Evolutionary conservation across 257 asterid species (phyloP), one percentile per base, ranked within the genome.

Genomic region (Marsdenia floribunda): DNA sequence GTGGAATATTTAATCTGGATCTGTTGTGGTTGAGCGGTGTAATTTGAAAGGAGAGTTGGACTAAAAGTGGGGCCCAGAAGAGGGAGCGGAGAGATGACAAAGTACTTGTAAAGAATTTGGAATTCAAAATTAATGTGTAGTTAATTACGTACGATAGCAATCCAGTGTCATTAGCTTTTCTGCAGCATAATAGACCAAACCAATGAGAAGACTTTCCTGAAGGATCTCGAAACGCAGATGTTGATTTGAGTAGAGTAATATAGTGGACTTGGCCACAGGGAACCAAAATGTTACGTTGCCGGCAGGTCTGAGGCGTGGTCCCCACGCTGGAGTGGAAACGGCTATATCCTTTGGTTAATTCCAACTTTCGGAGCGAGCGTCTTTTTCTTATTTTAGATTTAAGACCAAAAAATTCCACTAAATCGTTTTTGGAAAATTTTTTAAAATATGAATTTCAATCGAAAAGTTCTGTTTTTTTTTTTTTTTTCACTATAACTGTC

Each of bases 11-110:
- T 50, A 73, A 61, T 58, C 18, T 73, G 66, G 75, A 79, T 63
- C 75, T 79, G 82, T 73, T 73, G 83, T 55, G 73, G 81, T 69
- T 82, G 81, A 82, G 86, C 79, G 76, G 77, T 79, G 86, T 73
- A 76, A 64, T 73, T 59, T 79, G 74, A 52, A 75, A 72, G 21
- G 53, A 24, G 72, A 38, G 73, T 0, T 0, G 21, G 24, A 9
- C 9, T 47, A 40, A 59, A 10, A 33, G 80, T 78, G 82, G 85
- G 81, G 70, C 61, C 82, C 77, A 40, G 40, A 40, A 53, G 16
- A 12, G 73, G 61, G 72, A 59, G 75, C 57, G 58, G 68, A 42
- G 47, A 38, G 55, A 68, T 16, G 68, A 53, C 63, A 47, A 64
- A 65, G 33, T 67, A 72, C 57, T 66, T 78, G 65, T 50, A 54